Evolutionary conservation across 495 filamentous ascomycete genomes (phyloP).

Genomic region (Elasticomyces elasticus): DNA sequence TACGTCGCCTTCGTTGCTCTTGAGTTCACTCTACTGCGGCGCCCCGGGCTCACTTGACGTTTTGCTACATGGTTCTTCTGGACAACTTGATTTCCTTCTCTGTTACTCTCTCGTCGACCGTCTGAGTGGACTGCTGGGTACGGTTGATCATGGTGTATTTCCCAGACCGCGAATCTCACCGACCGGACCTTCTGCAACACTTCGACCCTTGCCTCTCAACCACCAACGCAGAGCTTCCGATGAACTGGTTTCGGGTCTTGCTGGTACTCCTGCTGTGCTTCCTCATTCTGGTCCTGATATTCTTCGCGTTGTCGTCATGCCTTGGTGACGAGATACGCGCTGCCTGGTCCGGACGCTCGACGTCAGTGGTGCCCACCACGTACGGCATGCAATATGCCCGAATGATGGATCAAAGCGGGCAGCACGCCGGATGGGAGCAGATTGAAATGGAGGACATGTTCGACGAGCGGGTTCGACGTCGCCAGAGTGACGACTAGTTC

Average conservation of each 20-base stretch:
- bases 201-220: too few relatives aligned
- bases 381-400: slow-evolving; percentile 49
- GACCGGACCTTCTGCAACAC: too few relatives aligned
- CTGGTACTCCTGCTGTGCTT: slow-evolving; percentile 10
- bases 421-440: slow-evolving; percentile 50
- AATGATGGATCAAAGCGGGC: slow-evolving; percentile 41
- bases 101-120: too few relatives aligned
- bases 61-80: too few relatives aligned
- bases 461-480: slow-evolving; percentile 26
- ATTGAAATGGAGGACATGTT: slow-evolving; percentile 56
- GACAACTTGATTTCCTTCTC: too few relatives aligned
- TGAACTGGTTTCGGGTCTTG: slow-evolving; percentile 7
- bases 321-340: slow-evolving; percentile 45
- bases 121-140: background rate
- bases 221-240: background rate
- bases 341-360: slow-evolving; percentile 31
- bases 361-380: slow-evolving; percentile 34
- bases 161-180: too few relatives aligned
- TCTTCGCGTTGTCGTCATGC: slow-evolving; percentile 50
- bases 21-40: slow-evolving; percentile 29
- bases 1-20: slow-evolving; percentile 36
- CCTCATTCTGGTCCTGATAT: slow-evolving; percentile 29
- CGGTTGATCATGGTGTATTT: background rate
- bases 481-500: slow-evolving; percentile 27
- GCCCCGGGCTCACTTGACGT: background rate